Percentiles rank a stretch among this genome's conserved stretches.
Conservation (phyloP, 148 eudicot species). For the Simmondsia chinensis region DNA sequence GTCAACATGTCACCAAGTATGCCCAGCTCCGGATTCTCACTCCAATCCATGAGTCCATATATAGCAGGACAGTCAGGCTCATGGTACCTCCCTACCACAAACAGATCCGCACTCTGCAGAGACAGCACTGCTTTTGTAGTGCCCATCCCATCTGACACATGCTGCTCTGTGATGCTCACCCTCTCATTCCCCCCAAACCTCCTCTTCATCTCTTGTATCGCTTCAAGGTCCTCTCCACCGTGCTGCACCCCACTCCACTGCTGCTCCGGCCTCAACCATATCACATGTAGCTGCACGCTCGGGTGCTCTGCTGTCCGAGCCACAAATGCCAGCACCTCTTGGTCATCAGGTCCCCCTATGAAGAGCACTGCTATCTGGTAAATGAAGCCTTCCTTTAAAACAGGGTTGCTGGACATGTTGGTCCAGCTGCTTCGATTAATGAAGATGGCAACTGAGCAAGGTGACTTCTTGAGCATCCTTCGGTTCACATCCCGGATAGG, state of each 20-base stretch:
- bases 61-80: slow-evolving; percentile 23
- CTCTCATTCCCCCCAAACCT: slow-evolving; percentile 9
- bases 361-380: slow-evolving; percentile 20
- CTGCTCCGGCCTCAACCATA: slow-evolving; percentile 14
- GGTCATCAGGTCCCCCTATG: slow-evolving; percentile 29
- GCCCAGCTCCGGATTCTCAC: slow-evolving; percentile 25
- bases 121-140: slow-evolving; percentile 18
- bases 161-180: slow-evolving; percentile 4
- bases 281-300: slow-evolving; percentile 11
- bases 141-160: slow-evolving; percentile 18
- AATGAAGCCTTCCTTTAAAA: neutral
- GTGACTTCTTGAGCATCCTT: slow-evolving; percentile 21
- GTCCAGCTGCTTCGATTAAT: slow-evolving; percentile 13
- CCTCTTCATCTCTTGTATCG: slow-evolving; percentile 17
- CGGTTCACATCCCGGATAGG: slow-evolving; percentile 15
- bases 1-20: slow-evolving; percentile 21
- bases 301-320: slow-evolving; percentile 20
- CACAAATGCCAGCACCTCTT: slow-evolving; percentile 23
- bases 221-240: slow-evolving; percentile 8
- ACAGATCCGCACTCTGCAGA: slow-evolving; percentile 16
- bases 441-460: slow-evolving; percentile 29
- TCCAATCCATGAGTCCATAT: slow-evolving; percentile 18
- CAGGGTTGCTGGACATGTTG: neutral
- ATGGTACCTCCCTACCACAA: slow-evolving; percentile 28
- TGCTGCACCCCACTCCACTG: neutral